These are phyloP conservation scores for Didymella pinodella DNA, from an alignment of 2,329 filamentous ascomycete genomes.

Conservation along the genomic window DNA sequence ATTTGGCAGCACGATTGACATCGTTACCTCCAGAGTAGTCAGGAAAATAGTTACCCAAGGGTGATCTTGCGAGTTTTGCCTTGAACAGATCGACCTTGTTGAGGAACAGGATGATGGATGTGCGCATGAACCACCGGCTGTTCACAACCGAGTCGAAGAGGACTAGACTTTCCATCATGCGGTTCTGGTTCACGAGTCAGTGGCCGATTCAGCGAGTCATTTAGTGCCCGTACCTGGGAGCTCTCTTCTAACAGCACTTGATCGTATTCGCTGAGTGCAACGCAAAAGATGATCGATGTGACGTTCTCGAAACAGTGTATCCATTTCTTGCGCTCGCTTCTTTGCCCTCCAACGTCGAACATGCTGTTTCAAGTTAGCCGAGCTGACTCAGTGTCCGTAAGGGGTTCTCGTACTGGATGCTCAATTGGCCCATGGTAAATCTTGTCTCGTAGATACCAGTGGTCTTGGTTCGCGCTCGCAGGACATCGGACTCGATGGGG, in stretches of 20 bases:
- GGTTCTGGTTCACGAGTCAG: slow-evolving; percentile 70
- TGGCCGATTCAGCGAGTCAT: slow-evolving; percentile 12
- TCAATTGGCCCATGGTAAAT: slow-evolving; percentile 98
- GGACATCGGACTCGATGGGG: slow-evolving; percentile 91
- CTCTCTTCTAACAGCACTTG: slow-evolving; percentile 96
- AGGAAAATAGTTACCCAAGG: slow-evolving; percentile 92
- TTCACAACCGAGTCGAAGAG: slow-evolving; percentile 99
- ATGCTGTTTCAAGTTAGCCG: slow-evolving; percentile 69
- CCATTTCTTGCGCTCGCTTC: slow-evolving; percentile 99
- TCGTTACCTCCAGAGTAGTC: slow-evolving; percentile 98
- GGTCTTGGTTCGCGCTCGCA: slow-evolving; percentile 95
- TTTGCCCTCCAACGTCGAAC: slow-evolving; percentile 98
- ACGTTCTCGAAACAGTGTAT: slow-evolving; percentile 99
- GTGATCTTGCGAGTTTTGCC: slow-evolving; percentile 87
- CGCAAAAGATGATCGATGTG: slow-evolving; percentile 99
- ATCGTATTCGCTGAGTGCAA: slow-evolving; percentile 97
- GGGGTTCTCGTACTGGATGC: slow-evolving; percentile 82
- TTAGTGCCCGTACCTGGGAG: slow-evolving; percentile 75
- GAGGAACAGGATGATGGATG: slow-evolving; percentile 96
- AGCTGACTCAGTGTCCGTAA: slow-evolving; percentile 33
- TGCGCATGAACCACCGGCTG: slow-evolving; percentile 98
- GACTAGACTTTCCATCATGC: slow-evolving; percentile 98
- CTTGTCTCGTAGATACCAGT: slow-evolving; percentile 99
- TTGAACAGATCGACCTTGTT: slow-evolving; percentile 99
- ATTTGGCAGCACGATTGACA: slow-evolving; percentile 97